Conservation (phyloP, 768 basidiomycete genomes). For the Piloderma croceum region DNA sequence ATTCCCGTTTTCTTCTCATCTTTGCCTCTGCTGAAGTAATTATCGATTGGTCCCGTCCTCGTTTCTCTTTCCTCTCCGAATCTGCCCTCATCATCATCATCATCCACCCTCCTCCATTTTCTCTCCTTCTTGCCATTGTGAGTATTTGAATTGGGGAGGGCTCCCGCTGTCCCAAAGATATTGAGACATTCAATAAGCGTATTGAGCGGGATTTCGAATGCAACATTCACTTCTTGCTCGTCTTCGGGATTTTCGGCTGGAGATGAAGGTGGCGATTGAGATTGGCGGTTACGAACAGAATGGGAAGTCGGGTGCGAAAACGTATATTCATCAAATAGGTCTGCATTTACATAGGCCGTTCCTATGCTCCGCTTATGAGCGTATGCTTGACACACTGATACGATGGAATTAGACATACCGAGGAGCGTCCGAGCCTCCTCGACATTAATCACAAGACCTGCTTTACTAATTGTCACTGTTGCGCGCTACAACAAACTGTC, state of each 20-base stretch:
- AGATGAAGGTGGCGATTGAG: slow-evolving; percentile 20
- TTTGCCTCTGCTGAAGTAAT: slow-evolving; percentile 25
- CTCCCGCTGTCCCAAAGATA: slow-evolving; percentile 79
- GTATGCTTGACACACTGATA: neutral
- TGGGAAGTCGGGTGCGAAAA: slow-evolving; percentile 47
- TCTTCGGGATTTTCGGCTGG: slow-evolving; percentile 26
- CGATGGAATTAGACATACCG: slow-evolving; percentile 42
- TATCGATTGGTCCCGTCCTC: slow-evolving; percentile 48
- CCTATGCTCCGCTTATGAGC: slow-evolving; percentile 38
- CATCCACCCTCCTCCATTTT: slow-evolving; percentile 44
- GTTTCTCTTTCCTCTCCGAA: slow-evolving; percentile 24
- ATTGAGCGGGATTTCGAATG: slow-evolving; percentile 81
- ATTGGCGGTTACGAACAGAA: slow-evolving; percentile 18
- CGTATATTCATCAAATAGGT: slow-evolving; percentile 74
- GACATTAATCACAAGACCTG: slow-evolving; percentile 72
- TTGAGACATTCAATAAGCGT: slow-evolving; percentile 87
- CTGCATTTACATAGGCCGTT: slow-evolving; percentile 73
- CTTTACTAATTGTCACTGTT: slow-evolving; percentile 60
- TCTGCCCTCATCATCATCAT: slow-evolving; percentile 40
- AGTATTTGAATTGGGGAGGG: slow-evolving; percentile 23
- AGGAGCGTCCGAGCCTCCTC: slow-evolving; percentile 81
- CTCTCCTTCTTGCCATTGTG: slow-evolving; percentile 34
- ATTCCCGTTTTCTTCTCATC: slow-evolving; percentile 72
- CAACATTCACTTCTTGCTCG: slow-evolving; percentile 23
- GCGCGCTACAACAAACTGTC: slow-evolving; percentile 49